A percentile compares a stretch with the other conserved stretches of the same genome.
Evolutionary conservation across 345 rosid genomes (phyloP).

Genomic region (Acer yangbiense): DNA sequence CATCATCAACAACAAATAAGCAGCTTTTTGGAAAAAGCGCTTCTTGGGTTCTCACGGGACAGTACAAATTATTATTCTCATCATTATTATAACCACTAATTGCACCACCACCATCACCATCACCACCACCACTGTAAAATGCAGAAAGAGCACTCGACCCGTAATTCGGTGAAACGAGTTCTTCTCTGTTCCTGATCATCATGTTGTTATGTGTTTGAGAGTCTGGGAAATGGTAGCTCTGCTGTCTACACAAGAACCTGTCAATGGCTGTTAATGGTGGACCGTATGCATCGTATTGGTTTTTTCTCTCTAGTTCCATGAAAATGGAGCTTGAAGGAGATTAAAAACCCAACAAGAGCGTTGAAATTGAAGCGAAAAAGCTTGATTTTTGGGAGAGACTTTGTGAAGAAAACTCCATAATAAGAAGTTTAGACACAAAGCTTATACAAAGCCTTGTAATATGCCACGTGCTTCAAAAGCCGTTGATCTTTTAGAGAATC

Average conservation of each 20-base stretch:
- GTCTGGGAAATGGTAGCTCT: slow-evolving; percentile 24
- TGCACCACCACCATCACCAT: slow-evolving; percentile 27
- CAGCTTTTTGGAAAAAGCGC: slow-evolving; percentile 1
- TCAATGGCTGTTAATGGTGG: slow-evolving; percentile 82
- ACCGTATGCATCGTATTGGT: slow-evolving; percentile 29
- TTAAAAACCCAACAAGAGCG: slow-evolving; percentile 20
- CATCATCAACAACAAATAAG: slow-evolving; percentile 32
- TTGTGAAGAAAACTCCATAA: slow-evolving; percentile 27
- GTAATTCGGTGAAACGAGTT: slow-evolving; percentile 15
- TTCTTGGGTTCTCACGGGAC: slow-evolving; percentile 33
- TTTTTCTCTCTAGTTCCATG: slow-evolving; percentile 43
- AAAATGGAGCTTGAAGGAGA: neutral
- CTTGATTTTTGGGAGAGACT: slow-evolving; percentile 25
- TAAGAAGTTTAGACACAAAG: slow-evolving; percentile 29
- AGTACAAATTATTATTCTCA: slow-evolving; percentile 11
- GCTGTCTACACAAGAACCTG: slow-evolving; percentile 65
- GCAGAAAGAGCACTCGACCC: slow-evolving; percentile 26
- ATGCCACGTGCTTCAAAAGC: slow-evolving; percentile 31
- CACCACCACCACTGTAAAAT: slow-evolving; percentile 10
- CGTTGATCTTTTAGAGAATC: slow-evolving; percentile 42
- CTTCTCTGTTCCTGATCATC: slow-evolving; percentile 24
- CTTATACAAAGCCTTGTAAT: slow-evolving; percentile 42
- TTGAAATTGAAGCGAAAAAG: slow-evolving; percentile 19
- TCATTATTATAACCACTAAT: neutral
- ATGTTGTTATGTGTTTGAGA: slow-evolving; percentile 25